Base-by-base conservation (phyloP, 768 basidiomycete genomes). In the Suillus cothurnatus region DNA sequence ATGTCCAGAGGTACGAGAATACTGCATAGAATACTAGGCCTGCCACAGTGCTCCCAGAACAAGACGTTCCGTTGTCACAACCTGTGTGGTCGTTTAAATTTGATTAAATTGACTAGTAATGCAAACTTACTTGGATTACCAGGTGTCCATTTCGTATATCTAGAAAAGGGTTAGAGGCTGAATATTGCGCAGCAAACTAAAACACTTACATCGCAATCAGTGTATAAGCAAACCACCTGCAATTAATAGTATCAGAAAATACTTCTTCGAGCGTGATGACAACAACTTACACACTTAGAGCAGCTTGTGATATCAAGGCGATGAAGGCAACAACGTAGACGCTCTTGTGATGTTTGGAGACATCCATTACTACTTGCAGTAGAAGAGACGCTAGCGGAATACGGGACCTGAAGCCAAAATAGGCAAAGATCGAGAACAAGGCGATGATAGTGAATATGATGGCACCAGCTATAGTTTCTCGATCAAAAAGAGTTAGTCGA, bases 1-100 rank as follows among this genome's bases (percentile, higher is more conserved):
- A 92, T 21, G 88, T 89, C 94, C 93, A 95, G 26, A 93, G 80
- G 79, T 88, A 95, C n/a, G 89, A 89, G 74, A 94, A 94, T 0
- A 88, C 87, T 66, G 86, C 85, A 70, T 85, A 95, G 75, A 94
- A 87, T 62, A 93, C 83, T 15, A 94, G 79, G 3, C 94, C 93
- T 0, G 91, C 85, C 52, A 94, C 92, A 73, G 87, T 94, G 17
- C 83, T 84, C 14, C 85, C 86, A 1, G 92, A 93, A 72, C 92
- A 94, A 3, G 80, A 80, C 0, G 81, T 80, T 12, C 77, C 79
- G 8, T 80, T 72, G 12, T 68, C 77, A 71, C 88, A 90, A 21
- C 82, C 86, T 88, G 63, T 41, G n/a, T 58, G 17, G 65, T 50
- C 39, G 47, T 56, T 65, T 34, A 2, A 38, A 32, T 12, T 31